Evolutionary conservation across 208 protist species (phyloP).

Genomic region (Crithidia expoeki): DNA sequence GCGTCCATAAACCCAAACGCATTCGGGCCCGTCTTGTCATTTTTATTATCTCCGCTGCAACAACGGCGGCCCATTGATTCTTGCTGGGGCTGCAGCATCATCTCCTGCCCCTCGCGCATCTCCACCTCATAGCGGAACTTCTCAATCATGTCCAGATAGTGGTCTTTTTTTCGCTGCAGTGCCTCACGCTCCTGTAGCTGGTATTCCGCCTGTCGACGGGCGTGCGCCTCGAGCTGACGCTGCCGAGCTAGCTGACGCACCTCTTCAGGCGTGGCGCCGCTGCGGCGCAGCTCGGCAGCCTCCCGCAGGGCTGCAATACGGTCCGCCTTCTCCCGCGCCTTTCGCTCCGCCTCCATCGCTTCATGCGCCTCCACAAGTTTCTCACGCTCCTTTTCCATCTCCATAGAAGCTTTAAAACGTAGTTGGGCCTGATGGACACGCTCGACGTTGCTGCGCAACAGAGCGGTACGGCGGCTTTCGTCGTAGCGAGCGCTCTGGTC

Average conservation of each 20-base stretch:
- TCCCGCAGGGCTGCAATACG: slow-evolving; percentile 61
- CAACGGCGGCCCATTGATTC: too few relatives aligned
- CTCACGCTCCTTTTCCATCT: slow-evolving; percentile 82
- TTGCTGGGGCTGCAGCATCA: slow-evolving; percentile 39
- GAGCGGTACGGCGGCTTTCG: slow-evolving; percentile 71
- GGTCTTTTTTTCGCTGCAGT: slow-evolving; percentile 51
- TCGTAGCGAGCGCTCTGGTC: slow-evolving; percentile 71
- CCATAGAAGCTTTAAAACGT: slow-evolving; percentile 86
- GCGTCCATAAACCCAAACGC: slow-evolving; percentile 78
- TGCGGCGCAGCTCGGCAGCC: slow-evolving; percentile 61
- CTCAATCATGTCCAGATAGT: slow-evolving; percentile 73
- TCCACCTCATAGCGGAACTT: slow-evolving; percentile 74
- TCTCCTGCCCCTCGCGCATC: slow-evolving; percentile 69
- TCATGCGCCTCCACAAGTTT: slow-evolving; percentile 72
- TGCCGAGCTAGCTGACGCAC: slow-evolving; percentile 47
- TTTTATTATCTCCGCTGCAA: slow-evolving; percentile 10
- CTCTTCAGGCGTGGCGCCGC: slow-evolving; percentile 51
- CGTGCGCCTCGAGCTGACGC: slow-evolving; percentile 62
- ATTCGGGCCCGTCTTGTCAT: slow-evolving; percentile 28
- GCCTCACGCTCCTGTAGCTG: slow-evolving; percentile 66
- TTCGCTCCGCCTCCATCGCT: slow-evolving; percentile 66
- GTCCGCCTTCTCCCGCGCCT: slow-evolving; percentile 40
- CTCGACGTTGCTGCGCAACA: slow-evolving; percentile 68
- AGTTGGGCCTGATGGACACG: slow-evolving; percentile 84
- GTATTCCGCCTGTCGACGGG: slow-evolving; percentile 69